Evolutionary conservation across 1,284 basidiomycete species (phyloP).

Genomic region (Cystobasidium slooffiae): DNA sequence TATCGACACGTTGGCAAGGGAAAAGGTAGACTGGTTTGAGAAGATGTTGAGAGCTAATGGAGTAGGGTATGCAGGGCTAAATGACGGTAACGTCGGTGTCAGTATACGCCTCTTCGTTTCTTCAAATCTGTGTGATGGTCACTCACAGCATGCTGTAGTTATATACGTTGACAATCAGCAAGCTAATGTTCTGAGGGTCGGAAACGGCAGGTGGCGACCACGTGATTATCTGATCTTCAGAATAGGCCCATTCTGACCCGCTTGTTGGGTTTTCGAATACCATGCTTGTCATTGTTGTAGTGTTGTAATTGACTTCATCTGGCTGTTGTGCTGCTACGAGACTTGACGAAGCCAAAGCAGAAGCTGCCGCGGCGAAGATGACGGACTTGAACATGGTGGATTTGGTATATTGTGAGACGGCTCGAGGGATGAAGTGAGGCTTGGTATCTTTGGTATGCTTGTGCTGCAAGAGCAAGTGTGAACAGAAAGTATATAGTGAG

Average conservation of each 20-base stretch:
- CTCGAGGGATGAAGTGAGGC: neutral
- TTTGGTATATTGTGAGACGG: neutral
- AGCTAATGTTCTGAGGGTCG: constrained; percentile 39
- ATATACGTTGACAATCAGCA: constrained; percentile 32
- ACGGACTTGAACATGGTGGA: constrained; percentile 7
- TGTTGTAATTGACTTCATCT: constrained; percentile 40
- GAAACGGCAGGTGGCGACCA: constrained; percentile 27
- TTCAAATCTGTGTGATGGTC: neutral
- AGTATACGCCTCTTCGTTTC: neutral
- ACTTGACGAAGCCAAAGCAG: neutral
- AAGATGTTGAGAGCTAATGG: constrained; percentile 39
- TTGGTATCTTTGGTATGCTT: neutral
- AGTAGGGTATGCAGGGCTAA: constrained; percentile 31
- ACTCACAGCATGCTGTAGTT: constrained; percentile 25
- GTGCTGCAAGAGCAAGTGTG: neutral
- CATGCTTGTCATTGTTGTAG: constrained; percentile 39
- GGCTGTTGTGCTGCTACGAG: constrained; percentile 13
- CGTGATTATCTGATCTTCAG: constrained; percentile 27
- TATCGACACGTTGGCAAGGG: constrained; percentile 25
- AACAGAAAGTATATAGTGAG: neutral
- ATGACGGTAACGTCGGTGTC: neutral
- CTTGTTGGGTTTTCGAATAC: constrained; percentile 25
- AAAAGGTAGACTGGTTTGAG: constrained; percentile 16
- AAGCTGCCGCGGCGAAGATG: constrained; percentile 9
- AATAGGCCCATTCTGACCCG: constrained; percentile 23